Evolutionary conservation across 2,329 filamentous ascomycete species (phyloP).

Genomic region (Epichloe coenophiala): DNA sequence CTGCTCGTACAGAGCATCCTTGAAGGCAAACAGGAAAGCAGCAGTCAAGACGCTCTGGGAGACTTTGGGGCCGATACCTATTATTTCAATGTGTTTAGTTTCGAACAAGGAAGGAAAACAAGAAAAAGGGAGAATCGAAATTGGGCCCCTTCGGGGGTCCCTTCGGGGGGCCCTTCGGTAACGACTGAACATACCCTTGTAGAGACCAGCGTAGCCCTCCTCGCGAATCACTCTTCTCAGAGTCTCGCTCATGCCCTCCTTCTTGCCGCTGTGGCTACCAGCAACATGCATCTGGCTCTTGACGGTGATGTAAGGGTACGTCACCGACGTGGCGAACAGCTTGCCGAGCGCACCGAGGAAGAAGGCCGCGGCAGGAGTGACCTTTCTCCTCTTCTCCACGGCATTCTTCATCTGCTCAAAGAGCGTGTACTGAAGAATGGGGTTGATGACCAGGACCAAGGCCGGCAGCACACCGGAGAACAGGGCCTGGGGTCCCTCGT

Average conservation of each 20-base stretch:
- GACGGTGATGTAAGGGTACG: slow-evolving; percentile 97
- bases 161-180: background rate
- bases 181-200: slow-evolving; percentile 54
- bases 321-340: slow-evolving; percentile 83
- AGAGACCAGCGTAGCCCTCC: slow-evolving; percentile 84
- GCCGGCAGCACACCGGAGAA: slow-evolving; percentile 90
- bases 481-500: slow-evolving; percentile 73
- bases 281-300: slow-evolving; percentile 97
- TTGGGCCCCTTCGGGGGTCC: background rate
- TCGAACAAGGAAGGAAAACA: background rate
- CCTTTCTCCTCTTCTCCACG: slow-evolving; percentile 57
- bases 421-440: slow-evolving; percentile 95
- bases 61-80: slow-evolving; percentile 90
- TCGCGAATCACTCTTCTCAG: slow-evolving; percentile 70
- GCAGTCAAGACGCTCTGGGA: slow-evolving; percentile 94
- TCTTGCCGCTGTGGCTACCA: slow-evolving; percentile 50
- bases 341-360: slow-evolving; percentile 87
- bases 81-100: slow-evolving; percentile 2
- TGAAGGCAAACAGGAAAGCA: slow-evolving; percentile 93
- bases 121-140: background rate
- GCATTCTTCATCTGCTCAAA: slow-evolving; percentile 96
- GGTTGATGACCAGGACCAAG: slow-evolving; percentile 90
- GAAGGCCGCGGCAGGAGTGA: slow-evolving; percentile 81
- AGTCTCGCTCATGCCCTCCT: slow-evolving; percentile 67
- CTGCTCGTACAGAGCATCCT: slow-evolving; percentile 85